phyloP scores from a whole-genome alignment of 208 protist species.

The Leishmania guyanensis region DNA sequence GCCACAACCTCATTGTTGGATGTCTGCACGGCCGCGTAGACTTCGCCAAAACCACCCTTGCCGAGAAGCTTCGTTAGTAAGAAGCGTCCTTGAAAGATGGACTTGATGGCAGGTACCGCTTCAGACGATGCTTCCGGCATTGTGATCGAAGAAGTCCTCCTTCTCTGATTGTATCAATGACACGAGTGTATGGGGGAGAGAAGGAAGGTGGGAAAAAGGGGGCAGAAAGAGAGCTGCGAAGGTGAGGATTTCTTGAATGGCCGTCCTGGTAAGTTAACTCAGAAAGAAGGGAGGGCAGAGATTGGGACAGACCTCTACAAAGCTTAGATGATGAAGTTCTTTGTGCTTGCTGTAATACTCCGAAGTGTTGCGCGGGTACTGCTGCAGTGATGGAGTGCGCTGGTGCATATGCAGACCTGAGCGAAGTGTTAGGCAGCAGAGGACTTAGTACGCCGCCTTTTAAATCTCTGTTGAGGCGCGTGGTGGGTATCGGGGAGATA shows the following conservation, averaged over 20 bases:
- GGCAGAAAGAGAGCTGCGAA: not conserved
- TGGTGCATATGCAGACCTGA: not conserved
- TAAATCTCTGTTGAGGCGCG: not conserved
- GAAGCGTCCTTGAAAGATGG: conserved; percentile 76
- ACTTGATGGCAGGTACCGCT: conserved; percentile 25
- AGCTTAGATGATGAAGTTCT: not conserved
- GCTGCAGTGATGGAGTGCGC: not conserved
- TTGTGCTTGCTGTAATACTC: not conserved
- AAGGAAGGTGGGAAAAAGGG: not conserved
- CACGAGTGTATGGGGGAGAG: not conserved
- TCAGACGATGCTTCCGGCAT: conserved; percentile 34
- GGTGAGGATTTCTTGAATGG: not conserved
- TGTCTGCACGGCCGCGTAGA: conserved; percentile 88
- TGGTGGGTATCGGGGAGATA: not conserved
- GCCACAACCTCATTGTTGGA: conserved; percentile 64
- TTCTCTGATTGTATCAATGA: not conserved
- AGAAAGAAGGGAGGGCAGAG: too few species aligned
- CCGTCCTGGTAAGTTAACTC: not conserved
- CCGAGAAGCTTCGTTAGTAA: conserved; percentile 89
- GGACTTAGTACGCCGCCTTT: not conserved
- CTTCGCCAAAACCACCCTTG: conserved; percentile 98
- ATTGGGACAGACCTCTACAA: not conserved
- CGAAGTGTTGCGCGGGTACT: not conserved
- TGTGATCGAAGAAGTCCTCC: not conserved
- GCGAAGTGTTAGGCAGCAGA: not conserved